Conservation (phyloP, 257 asterid species). For the Nyctanthes arbortristis region DNA sequence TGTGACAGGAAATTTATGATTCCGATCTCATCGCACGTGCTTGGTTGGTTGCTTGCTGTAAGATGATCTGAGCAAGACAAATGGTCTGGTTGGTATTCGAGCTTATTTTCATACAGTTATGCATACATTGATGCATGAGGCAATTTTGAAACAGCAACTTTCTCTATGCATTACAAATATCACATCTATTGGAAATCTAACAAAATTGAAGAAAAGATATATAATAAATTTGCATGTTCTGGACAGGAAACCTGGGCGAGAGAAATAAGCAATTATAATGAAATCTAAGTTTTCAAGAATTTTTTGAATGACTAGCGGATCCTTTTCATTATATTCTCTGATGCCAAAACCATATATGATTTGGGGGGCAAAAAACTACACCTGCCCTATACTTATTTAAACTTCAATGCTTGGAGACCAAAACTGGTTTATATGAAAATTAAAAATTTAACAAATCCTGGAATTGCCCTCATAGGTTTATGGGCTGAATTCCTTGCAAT, state of each 20-base stretch:
- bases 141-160: not conserved
- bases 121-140: not conserved
- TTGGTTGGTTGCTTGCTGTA: not conserved
- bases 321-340: not conserved
- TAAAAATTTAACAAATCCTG: not conserved
- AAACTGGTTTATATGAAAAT: not conserved
- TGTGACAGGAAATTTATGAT: not conserved
- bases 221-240: not conserved
- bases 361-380: too few relatives aligned
- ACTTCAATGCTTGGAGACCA: too few relatives aligned
- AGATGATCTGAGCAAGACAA: not conserved
- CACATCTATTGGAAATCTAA: not conserved
- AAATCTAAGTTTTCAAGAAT: not conserved
- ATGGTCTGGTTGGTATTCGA: not conserved
- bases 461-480: not conserved
- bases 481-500: not conserved
- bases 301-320: not conserved
- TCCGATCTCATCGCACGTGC: not conserved
- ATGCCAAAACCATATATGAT: not conserved
- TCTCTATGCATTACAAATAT: not conserved
- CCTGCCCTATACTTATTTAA: too few relatives aligned
- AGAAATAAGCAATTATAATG: not conserved
- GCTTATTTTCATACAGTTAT: not conserved
- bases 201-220: not conserved
- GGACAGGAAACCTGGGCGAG: not conserved